Conservation (phyloP, 805 yeast genomes). For the Soucietia sequanensis region DNA sequence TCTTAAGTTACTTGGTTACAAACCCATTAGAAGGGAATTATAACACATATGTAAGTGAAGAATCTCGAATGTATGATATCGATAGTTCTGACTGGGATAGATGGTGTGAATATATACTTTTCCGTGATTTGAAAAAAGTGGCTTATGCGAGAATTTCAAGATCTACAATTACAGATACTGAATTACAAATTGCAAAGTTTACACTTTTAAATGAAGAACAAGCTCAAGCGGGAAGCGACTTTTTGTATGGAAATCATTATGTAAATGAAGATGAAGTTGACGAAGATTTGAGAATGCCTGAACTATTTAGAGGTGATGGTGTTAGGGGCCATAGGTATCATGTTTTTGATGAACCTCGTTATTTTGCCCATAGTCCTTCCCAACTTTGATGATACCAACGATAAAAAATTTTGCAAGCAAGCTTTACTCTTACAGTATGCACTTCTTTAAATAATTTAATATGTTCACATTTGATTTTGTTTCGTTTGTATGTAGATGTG, state of each 20-base stretch:
- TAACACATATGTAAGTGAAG: constrained; percentile 82
- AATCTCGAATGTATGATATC: constrained; percentile 87
- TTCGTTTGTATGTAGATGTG: too few species aligned
- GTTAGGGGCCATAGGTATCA: constrained; percentile 92
- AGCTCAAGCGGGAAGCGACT: constrained; percentile 30
- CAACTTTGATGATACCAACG: background rate
- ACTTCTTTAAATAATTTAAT: too few species aligned
- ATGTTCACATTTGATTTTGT: too few species aligned
- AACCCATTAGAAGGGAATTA: constrained; percentile 87
- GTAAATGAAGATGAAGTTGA: constrained; percentile 57
- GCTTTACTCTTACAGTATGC: background rate
- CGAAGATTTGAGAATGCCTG: constrained; percentile 71
- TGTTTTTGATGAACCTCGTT: constrained; percentile 92
- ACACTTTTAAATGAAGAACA: constrained; percentile 48
- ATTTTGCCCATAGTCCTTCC: constrained; percentile 43
- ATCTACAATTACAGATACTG: constrained; percentile 94
- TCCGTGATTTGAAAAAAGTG: constrained; percentile 78
- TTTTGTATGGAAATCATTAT: constrained; percentile 55
- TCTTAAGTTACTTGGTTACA: constrained; percentile 89
- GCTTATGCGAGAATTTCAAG: constrained; percentile 95
- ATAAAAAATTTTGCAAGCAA: too few species aligned
- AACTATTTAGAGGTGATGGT: constrained; percentile 80
- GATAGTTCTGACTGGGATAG: constrained; percentile 94
- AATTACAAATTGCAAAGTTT: constrained; percentile 93
- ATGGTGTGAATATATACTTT: constrained; percentile 97